Evolutionary conservation across 257 asterid genomes (phyloP), one percentile per base, ranked within the genome.

Genomic region (Capsicum pubescens): DNA sequence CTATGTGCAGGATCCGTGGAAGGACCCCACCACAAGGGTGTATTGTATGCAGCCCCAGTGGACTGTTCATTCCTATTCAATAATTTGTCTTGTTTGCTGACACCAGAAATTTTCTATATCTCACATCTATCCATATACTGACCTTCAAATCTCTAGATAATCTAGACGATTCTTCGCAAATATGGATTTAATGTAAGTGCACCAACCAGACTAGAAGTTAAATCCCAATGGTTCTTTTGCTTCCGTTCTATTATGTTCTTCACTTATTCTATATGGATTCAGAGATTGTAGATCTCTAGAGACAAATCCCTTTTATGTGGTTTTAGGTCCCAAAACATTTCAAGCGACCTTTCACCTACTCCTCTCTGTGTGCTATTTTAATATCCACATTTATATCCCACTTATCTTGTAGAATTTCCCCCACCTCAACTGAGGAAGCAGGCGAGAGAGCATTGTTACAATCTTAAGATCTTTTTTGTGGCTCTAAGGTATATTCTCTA

Each of bases 201-300:
- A 71, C 58, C 57, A 71, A 46, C 36, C 59, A 11, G 6, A 50
- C 44, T 48, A 74, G 21, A 74, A 48, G 12, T 52, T 50, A 74
- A 11, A 48, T 19, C 44, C 80, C 44, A 50, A 9, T 69, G 15
- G 59, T 72, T 19, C 60, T 48, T 72, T 6, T 46, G 12, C 58
- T n/a, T 46, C 80, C 80, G 19, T 71, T 46, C 55, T 71, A n/a
- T 71, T 71, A 71, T 71, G 80, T 46, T 72, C 35, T 72, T 72
- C 80, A 32, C 59, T n/a, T 72, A 46, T 57, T 72, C 59, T 48
- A 11, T 72, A 10, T 72, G 59, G 59, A 46, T 48, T 46, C 80
- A 19, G 59, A 72, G 80, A 48, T 72, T n/a, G 17, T 46, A 50
- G 10, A 10, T 48, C 12, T 72, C 39, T 19, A 46, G 80, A 74